Conservation (phyloP, 1,284 basidiomycete species). For the Thecaphora frezii region DNA sequence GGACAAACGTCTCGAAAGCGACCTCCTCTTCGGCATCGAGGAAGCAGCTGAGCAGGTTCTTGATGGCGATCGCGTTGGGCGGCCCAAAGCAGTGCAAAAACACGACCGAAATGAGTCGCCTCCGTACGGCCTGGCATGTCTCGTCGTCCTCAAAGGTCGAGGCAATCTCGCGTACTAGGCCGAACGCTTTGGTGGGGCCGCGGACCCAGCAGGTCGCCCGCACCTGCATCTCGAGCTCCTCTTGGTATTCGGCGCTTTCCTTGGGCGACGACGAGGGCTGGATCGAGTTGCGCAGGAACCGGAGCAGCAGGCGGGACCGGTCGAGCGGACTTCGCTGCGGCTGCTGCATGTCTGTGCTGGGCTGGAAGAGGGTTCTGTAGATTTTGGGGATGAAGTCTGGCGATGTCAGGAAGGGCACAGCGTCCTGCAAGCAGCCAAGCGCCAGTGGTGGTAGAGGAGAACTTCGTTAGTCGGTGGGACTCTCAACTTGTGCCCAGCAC, state of each 20-base stretch:
- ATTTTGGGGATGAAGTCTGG: conserved; percentile 41
- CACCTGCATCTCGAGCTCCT: conserved; percentile 34
- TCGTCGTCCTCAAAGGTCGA: conserved; percentile 20
- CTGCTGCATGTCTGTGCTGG: background rate
- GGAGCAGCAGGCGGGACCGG: conserved; percentile 17
- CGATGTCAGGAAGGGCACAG: conserved; percentile 21
- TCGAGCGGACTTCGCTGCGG: background rate
- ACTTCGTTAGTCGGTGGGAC: too few relatives aligned
- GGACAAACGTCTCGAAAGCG: conserved; percentile 30
- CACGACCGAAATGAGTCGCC: conserved; percentile 29
- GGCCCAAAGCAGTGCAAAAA: conserved; percentile 45
- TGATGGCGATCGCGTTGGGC: conserved; percentile 33
- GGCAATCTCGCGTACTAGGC: conserved; percentile 24
- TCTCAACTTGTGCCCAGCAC: too few relatives aligned
- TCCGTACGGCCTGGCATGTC: conserved; percentile 11
- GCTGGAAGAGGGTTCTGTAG: conserved; percentile 21
- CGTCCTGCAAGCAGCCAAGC: conserved; percentile 7
- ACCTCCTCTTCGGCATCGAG: conserved; percentile 32
- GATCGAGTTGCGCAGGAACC: conserved; percentile 32
- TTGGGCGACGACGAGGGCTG: conserved; percentile 18
- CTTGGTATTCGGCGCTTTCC: conserved; percentile 16
- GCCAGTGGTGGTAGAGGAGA: too few relatives aligned
- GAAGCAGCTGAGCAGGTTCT: conserved; percentile 33
- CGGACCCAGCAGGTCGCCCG: conserved; percentile 30
- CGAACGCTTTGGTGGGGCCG: conserved; percentile 21